phyloP scores from a whole-genome alignment of 345 rosid species.

The Anastatica hierochuntica region DNA sequence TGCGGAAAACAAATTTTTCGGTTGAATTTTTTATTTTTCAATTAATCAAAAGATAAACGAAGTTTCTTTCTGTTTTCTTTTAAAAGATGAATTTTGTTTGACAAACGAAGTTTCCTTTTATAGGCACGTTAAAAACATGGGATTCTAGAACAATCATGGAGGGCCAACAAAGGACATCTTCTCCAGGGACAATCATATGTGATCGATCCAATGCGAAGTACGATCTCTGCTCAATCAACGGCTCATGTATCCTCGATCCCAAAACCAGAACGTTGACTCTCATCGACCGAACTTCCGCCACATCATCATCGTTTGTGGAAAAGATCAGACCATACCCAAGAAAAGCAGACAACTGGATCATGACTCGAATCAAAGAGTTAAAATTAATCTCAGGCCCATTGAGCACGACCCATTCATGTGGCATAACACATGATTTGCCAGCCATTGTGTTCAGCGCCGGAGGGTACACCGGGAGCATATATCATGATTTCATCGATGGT shows the following conservation, averaged over 20 bases:
- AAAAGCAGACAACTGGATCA: constrained; percentile 31
- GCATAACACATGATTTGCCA: constrained; percentile 31
- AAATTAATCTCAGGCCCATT: constrained; percentile 27
- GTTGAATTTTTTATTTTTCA: too few species aligned
- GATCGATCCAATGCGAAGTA: constrained; percentile 35
- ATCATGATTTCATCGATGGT: constrained; percentile 58
- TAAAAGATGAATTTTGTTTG: too few species aligned
- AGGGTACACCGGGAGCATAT: constrained; percentile 61
- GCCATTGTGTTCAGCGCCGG: constrained; percentile 50
- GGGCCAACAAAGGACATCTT: constrained; percentile 2
- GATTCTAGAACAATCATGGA: not conserved
- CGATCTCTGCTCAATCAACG: constrained; percentile 44
- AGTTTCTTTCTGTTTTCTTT: too few species aligned
- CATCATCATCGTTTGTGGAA: not conserved
- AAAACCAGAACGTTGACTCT: constrained; percentile 27
- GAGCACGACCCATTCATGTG: constrained; percentile 22
- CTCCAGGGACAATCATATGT: constrained; percentile 30
- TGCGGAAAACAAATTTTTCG: too few species aligned
- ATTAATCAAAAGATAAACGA: too few species aligned
- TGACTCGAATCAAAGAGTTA: constrained; percentile 34
- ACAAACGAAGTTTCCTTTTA: not conserved
- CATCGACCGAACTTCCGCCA: constrained; percentile 7
- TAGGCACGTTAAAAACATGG: constrained; percentile 12
- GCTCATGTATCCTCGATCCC: constrained; percentile 33
- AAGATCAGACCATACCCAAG: constrained; percentile 52